These are phyloP conservation scores for Aureoboletus auriporus DNA, from an alignment of 768 basidiomycete genomes.

Conservation along the genomic window DNA sequence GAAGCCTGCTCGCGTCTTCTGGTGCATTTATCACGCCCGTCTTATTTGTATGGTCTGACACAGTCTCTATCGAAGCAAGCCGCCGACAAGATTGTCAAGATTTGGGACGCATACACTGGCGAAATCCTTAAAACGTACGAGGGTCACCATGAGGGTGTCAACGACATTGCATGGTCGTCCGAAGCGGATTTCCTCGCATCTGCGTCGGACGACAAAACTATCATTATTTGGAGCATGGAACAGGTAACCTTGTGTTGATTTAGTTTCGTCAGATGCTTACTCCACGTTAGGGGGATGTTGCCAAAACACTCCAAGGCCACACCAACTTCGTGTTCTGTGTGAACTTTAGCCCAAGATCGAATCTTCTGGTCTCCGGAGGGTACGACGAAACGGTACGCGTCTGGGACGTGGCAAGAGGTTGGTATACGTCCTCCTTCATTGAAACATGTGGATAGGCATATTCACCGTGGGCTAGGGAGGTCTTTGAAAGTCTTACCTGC, in stretches of 20 bases:
- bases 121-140: conserved; percentile 67
- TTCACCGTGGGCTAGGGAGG: conserved; percentile 48
- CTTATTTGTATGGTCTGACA: conserved; percentile 10
- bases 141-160: conserved; percentile 81
- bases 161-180: conserved; percentile 85
- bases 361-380: conserved; percentile 88
- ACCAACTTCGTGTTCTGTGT: conserved; percentile 94
- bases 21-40: conserved; percentile 47
- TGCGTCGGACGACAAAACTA: conserved; percentile 90
- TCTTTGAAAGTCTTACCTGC: conserved; percentile 88
- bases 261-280: conserved; percentile 1
- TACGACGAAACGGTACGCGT: conserved; percentile 94
- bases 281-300: conserved; percentile 44
- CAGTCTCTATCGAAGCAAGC: conserved; percentile 51
- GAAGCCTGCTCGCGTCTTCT: conserved; percentile 74
- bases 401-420: conserved; percentile 95
- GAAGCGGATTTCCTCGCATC: conserved; percentile 84
- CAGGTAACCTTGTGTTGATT: conserved; percentile 36
- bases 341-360: conserved; percentile 87
- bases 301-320: conserved; percentile 75
- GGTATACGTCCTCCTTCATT: not conserved
- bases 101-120: conserved; percentile 75
- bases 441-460: not conserved
- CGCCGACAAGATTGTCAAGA: conserved; percentile 77
- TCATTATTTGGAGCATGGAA: conserved; percentile 81